A percentile compares a stretch with the other conserved stretches of the same genome.
Evolutionary conservation across 495 filamentous ascomycete genomes (phyloP).

Genomic region (Neurospora sp.): DNA sequence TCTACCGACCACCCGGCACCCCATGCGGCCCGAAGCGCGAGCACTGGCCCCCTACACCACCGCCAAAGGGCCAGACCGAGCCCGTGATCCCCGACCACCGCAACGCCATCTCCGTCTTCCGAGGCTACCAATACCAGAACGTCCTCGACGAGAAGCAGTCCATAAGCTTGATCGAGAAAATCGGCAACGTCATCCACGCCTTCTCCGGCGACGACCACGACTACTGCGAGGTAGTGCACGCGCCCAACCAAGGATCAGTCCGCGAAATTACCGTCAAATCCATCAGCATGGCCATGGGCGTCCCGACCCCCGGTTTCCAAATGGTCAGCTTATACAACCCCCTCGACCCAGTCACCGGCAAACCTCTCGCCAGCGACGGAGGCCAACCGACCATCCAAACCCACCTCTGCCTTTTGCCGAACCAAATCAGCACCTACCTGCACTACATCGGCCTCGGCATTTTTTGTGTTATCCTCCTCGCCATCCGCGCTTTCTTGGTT

Average conservation of each 20-base stretch:
- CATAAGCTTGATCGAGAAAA: conserved; percentile 54
- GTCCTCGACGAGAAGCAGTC: conserved; percentile 71
- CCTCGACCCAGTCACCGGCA: conserved; percentile 49
- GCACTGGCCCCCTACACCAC: conserved; percentile 59
- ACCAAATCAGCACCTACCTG: conserved; percentile 74
- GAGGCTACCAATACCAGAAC: conserved; percentile 95
- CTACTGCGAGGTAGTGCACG: conserved; percentile 84
- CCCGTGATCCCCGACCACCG: conserved; percentile 57
- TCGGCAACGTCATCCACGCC: conserved; percentile 66
- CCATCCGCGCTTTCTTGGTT: conserved; percentile 50
- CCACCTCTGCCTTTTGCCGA: conserved; percentile 84
- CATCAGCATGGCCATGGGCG: conserved; percentile 94
- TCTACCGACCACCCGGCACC: conserved; percentile 70
- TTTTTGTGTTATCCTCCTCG: conserved; percentile 49
- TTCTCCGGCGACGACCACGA: conserved; percentile 99
- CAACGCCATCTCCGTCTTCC: conserved; percentile 63
- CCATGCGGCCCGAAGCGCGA: conserved; percentile 89
- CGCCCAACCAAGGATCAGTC: conserved; percentile 50
- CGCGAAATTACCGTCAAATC: conserved; percentile 92
- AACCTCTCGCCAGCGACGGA: conserved; percentile 36
- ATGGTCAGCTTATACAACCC: conserved; percentile 90
- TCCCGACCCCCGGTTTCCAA: conserved; percentile 77
- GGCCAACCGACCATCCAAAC: conserved; percentile 61
- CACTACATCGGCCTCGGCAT: conserved; percentile 56
- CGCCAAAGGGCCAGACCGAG: conserved; percentile 41